Percentiles rank a stretch among this genome's conserved stretches.
Conservation (phyloP, 2,329 filamentous ascomycete genomes). For the Lasiodiplodia hormozganensis region DNA sequence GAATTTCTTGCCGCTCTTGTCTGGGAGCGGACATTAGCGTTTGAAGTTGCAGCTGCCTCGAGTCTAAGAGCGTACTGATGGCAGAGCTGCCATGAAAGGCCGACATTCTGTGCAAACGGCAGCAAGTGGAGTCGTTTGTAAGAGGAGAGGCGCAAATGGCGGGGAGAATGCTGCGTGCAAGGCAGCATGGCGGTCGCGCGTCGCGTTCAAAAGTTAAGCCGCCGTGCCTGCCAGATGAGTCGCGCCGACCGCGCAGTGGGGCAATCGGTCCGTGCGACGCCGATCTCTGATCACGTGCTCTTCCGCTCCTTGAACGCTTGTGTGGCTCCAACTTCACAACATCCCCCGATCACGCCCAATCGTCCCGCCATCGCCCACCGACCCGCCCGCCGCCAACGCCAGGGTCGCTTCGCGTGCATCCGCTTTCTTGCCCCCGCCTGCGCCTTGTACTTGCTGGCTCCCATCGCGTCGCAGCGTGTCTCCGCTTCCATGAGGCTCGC, state of each 20-base stretch:
- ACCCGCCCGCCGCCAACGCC: conserved; percentile 17
- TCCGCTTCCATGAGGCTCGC: conserved; percentile 81
- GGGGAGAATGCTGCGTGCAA: not conserved
- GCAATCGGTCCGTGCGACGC: not conserved
- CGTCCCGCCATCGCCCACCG: conserved; percentile 22
- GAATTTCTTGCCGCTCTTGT: conserved; percentile 55
- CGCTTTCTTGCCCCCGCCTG: conserved; percentile 7
- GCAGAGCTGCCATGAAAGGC: conserved; percentile 59
- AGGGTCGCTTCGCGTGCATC: conserved; percentile 25
- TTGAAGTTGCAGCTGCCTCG: conserved; percentile 29
- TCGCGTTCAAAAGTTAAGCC: conserved; percentile 1
- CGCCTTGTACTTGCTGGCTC: conserved; percentile 15
- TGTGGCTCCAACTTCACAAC: conserved; percentile 29
- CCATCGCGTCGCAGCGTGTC: conserved; percentile 44
- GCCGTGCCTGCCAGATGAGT: conserved; percentile 19
- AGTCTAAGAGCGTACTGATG: conserved; percentile 50
- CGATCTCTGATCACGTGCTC: conserved; percentile 21
- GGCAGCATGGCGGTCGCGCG: conserved; percentile 15
- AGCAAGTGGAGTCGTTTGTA: not conserved
- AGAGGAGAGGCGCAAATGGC: not conserved
- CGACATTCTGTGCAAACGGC: conserved; percentile 45
- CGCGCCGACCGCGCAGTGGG: conserved; percentile 18
- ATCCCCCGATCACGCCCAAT: conserved; percentile 26
- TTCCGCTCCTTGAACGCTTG: conserved; percentile 21
- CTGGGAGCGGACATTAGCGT: conserved; percentile 33